phyloP scores from a whole-genome alignment of 345 rosid species.

The Melaleuca alternifolia region DNA sequence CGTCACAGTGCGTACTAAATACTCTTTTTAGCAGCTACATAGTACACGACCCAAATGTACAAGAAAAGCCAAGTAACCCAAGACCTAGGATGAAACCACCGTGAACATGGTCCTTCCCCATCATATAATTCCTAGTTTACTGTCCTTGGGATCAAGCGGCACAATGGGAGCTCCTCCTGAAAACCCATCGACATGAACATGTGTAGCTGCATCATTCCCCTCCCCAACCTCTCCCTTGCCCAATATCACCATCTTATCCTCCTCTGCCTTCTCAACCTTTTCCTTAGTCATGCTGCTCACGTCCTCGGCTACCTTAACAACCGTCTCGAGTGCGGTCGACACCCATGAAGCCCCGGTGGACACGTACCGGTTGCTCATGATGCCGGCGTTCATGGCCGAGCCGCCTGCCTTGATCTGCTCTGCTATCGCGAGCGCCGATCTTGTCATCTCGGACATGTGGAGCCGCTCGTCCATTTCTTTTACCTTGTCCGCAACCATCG shows the following conservation, averaged over 20 bases:
- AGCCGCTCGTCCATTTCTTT: slow-evolving; percentile 26
- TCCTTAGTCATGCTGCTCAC: slow-evolving; percentile 26
- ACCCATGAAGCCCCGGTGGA: slow-evolving; percentile 33
- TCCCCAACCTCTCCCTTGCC: slow-evolving; percentile 1
- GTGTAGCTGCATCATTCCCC: not conserved
- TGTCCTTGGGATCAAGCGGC: slow-evolving; percentile 12
- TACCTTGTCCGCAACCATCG: slow-evolving; percentile 31
- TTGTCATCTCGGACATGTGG: slow-evolving; percentile 29
- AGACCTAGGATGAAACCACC: not conserved
- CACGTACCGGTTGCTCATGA: slow-evolving; percentile 28
- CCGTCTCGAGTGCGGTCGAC: slow-evolving; percentile 23
- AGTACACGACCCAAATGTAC: not conserved
- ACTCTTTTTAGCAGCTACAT: not conserved
- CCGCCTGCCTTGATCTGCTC: slow-evolving; percentile 31
- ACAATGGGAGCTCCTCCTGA: slow-evolving; percentile 4
- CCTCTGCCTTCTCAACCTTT: slow-evolving; percentile 28
- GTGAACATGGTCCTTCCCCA: not conserved
- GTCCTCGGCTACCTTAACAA: slow-evolving; percentile 30
- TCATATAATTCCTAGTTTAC: slow-evolving; percentile 11
- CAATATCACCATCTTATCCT: slow-evolving; percentile 14
- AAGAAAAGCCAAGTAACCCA: not conserved
- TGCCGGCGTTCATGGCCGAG: slow-evolving; percentile 13
- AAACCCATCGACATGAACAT: not conserved
- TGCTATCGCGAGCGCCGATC: slow-evolving; percentile 19
- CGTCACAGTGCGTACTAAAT: accelerated